phyloP scores from a whole-genome alignment of 2,329 filamentous ascomycete species.

The Albifimbria verrucaria region DNA sequence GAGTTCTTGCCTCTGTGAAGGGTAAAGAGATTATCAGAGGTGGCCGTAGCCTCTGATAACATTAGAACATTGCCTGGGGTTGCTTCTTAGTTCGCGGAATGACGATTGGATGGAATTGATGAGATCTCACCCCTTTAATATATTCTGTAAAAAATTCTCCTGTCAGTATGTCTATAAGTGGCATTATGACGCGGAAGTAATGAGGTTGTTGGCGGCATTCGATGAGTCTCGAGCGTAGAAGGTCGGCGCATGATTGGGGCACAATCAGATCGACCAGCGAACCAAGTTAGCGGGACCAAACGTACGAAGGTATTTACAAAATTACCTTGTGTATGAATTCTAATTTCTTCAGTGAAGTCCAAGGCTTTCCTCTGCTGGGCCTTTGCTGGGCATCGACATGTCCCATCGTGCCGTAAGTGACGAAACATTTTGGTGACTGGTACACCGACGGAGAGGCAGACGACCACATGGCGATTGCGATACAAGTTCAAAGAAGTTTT shows the following conservation, averaged over 20 bases:
- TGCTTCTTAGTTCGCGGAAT: too few relatives aligned
- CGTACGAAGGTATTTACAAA: neutral
- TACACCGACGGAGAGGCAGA: conserved; percentile 28
- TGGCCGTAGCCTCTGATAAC: conserved; percentile 73
- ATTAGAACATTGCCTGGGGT: conserved; percentile 70
- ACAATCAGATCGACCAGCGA: conserved; percentile 66
- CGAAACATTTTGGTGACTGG: conserved; percentile 66
- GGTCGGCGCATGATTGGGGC: conserved; percentile 58
- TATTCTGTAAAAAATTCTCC: conserved; percentile 79
- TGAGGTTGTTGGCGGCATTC: conserved; percentile 28
- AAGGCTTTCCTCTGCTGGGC: conserved; percentile 73
- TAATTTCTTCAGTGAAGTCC: conserved; percentile 63
- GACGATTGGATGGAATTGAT: too few relatives aligned
- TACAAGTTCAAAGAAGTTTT: too few relatives aligned
- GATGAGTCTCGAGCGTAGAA: conserved; percentile 51
- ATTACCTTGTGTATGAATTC: conserved; percentile 66
- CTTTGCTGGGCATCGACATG: conserved; percentile 70
- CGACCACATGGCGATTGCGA: neutral
- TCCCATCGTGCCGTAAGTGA: conserved; percentile 64
- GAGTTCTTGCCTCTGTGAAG: conserved; percentile 59
- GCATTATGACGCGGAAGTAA: conserved; percentile 71
- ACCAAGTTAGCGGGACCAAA: too few relatives aligned
- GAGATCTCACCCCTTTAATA: conserved; percentile 66
- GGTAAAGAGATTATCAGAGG: conserved; percentile 69
- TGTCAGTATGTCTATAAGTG: conserved; percentile 67